Evolutionary conservation across 2,329 filamentous ascomycete species (phyloP), one percentile per base, ranked within the genome.

Genomic region (Xylariaceae sp.): DNA sequence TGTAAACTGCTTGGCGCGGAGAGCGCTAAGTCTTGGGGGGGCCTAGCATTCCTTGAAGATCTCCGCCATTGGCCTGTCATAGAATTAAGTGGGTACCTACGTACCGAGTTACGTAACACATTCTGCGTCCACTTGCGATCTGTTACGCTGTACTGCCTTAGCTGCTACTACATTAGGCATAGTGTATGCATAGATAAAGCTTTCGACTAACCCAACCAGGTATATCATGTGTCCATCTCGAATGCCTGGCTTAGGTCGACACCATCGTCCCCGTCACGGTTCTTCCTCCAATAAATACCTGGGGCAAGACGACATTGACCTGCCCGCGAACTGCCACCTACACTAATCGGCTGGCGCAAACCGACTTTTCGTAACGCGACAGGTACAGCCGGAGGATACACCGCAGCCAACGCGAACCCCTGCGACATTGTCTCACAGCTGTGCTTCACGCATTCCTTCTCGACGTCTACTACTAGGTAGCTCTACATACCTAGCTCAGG

Each of bases 391-490:
- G 37, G 37, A 42, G 37, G 37, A 42, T 42, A 42, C 37, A 42
- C 11, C 37, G 13, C 13, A 13, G n/a, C 42, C 60, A 64, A 63
- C 60, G 51, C 44, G 17, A 6, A 63, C 58, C 61, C 56, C 59
- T 60, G 59, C 59, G 58, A 58, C 58, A 60, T 58, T 65, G 62
- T 65, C 52, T 17, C 56, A 34, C 11, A 42, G 17, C 30, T 39
- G 30, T 51, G 7, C 11, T 42, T 42, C 37, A 13, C 2, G 17
- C 23, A 39, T 30, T 35, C 34, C 42, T 23, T 35, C 10, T 50
- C 42, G 13, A 53, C n/a, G 45, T 47, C 15, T 11, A n/a, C 23
- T n/a, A n/a, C 42, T n/a, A 10, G 5, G 5, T 42, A 42, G 37
- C 37, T 42, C 5, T 30, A 30, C 23, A 30, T 30, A 13, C 11